Conservation (phyloP, 2,329 filamentous ascomycete species). For the Fusarium agapanthi region DNA sequence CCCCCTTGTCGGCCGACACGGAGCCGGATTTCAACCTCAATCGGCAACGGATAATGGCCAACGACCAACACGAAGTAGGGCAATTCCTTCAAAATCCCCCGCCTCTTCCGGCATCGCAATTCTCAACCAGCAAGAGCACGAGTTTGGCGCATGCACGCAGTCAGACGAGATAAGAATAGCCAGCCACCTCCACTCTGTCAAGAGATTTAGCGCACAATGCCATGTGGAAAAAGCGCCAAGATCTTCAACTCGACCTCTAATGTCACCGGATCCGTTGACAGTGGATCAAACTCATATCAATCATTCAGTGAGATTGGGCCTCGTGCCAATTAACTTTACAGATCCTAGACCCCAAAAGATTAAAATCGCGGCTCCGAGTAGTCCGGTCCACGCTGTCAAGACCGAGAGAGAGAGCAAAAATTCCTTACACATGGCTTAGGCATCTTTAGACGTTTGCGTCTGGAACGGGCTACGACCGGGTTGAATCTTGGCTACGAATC, state of each 20-base stretch:
- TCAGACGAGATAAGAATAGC: not conserved
- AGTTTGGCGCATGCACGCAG: not conserved
- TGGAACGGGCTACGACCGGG: not conserved
- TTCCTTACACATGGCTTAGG: not conserved
- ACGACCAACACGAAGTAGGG: not conserved
- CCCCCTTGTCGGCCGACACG: not conserved
- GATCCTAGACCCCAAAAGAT: not conserved
- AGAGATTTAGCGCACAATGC: not conserved
- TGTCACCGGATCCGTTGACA: not conserved
- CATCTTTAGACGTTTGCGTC: not conserved
- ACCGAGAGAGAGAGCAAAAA: not conserved
- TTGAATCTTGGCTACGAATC: not conserved
- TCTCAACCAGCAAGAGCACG: not conserved
- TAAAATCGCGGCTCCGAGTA: constrained; percentile 3
- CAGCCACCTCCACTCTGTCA: not conserved
- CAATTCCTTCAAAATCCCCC: not conserved
- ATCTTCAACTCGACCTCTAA: not conserved
- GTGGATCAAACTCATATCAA: not conserved
- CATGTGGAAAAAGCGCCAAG: not conserved
- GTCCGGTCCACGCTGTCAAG: not conserved
- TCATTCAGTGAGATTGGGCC: not conserved
- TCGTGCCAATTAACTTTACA: not conserved
- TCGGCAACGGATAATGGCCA: not conserved
- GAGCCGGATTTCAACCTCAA: not conserved
- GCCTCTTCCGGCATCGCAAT: not conserved